A percentile compares a stretch with the other conserved stretches of the same genome.
phyloP scores from a whole-genome alignment of 441 rosid species.

The Jatropha podagrica region DNA sequence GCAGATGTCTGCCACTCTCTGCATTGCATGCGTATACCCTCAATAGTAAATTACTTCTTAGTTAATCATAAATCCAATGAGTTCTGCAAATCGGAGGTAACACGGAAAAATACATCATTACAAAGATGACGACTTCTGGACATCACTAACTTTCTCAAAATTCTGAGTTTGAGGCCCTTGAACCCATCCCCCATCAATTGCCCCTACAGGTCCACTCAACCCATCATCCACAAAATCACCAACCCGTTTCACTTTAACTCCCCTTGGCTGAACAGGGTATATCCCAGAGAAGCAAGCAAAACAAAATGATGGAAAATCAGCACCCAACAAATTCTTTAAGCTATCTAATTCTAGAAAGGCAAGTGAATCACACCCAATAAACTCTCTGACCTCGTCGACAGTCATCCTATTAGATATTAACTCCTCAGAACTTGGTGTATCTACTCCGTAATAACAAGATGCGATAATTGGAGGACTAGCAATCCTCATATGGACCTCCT shows the following conservation, averaged over 20 bases:
- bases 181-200: constrained; percentile 86
- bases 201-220: constrained; percentile 59
- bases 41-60: not conserved
- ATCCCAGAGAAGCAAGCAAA: constrained; percentile 90
- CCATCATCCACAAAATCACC: constrained; percentile 92
- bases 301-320: constrained; percentile 59
- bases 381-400: constrained; percentile 66
- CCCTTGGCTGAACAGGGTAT: constrained; percentile 74
- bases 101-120: not conserved
- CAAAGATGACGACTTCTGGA: constrained; percentile 14
- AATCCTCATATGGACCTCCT: constrained; percentile 95
- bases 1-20: constrained; percentile 7
- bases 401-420: constrained; percentile 84
- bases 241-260: constrained; percentile 70
- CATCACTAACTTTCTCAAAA: constrained; percentile 25
- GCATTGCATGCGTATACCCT: constrained; percentile 1
- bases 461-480: constrained; percentile 88
- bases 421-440: constrained; percentile 87
- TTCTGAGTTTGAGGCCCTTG: constrained; percentile 34
- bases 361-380: constrained; percentile 75
- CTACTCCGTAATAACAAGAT: constrained; percentile 93
- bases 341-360: constrained; percentile 71
- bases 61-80: not conserved
- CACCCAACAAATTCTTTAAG: constrained; percentile 55
- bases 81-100: not conserved